Percentiles rank a stretch among this genome's conserved stretches.
Evolutionary conservation across 495 filamentous ascomycete species (phyloP).

Genomic region (Aspergillus panamensis): DNA sequence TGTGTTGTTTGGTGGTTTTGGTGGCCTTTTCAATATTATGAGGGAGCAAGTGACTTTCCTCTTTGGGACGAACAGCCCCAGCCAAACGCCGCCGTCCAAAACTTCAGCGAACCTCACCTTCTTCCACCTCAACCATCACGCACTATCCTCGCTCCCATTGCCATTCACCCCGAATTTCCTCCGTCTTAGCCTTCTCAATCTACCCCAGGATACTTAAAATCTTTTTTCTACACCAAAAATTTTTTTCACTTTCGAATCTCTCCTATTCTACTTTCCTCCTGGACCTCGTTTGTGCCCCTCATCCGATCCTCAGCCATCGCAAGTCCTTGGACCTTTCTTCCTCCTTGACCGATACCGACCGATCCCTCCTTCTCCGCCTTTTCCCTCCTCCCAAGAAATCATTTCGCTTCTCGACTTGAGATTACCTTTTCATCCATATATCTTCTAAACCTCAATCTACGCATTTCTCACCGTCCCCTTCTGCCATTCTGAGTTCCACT

Average conservation of each 20-base stretch:
- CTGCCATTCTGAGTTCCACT: background rate
- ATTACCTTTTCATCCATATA: background rate
- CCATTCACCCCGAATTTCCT: constrained; percentile 4
- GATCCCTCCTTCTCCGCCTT: constrained; percentile 29
- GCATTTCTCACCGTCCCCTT: background rate
- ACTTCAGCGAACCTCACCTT: constrained; percentile 12
- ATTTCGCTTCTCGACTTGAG: background rate
- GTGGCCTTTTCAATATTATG: background rate
- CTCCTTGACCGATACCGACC: constrained; percentile 22
- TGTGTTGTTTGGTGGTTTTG: constrained; percentile 4
- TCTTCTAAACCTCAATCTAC: background rate
- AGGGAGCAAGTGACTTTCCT: constrained; percentile 15
- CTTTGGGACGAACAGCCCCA: constrained; percentile 18
- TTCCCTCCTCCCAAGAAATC: constrained; percentile 27
- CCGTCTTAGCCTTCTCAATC: constrained; percentile 1
- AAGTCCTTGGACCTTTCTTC: background rate
- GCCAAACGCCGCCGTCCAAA: background rate
- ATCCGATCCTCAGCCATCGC: constrained; percentile 15
- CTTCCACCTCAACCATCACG: background rate
- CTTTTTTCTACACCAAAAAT: background rate
- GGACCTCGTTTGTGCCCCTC: constrained; percentile 20
- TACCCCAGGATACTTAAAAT: constrained; percentile 9
- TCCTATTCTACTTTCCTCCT: background rate
- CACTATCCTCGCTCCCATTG: background rate
- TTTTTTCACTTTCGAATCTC: background rate